Conservation (phyloP, 2,329 filamentous ascomycete genomes). For the Fusarium equiseti region DNA sequence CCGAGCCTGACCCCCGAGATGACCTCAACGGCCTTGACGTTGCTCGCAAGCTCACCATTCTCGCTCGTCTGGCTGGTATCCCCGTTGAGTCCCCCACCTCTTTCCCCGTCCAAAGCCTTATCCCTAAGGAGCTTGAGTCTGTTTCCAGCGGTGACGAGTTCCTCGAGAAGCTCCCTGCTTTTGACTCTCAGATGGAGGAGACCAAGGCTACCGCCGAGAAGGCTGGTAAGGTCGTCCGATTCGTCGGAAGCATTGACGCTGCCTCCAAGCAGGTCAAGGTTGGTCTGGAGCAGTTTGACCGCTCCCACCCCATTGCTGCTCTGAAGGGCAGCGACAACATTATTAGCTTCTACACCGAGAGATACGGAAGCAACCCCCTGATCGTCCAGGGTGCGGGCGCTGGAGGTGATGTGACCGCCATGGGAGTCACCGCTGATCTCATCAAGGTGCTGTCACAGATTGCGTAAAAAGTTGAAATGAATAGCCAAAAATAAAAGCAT, state of each 20-base stretch:
- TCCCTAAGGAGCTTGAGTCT: constrained; percentile 86
- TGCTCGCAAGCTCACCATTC: constrained; percentile 94
- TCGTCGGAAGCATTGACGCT: constrained; percentile 93
- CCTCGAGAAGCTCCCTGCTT: constrained; percentile 80
- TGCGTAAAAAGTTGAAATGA: constrained; percentile 52
- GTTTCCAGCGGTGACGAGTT: constrained; percentile 86
- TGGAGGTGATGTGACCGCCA: constrained; percentile 94
- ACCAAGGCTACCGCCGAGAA: constrained; percentile 86
- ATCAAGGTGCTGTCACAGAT: constrained; percentile 87
- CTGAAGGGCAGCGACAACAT: constrained; percentile 99
- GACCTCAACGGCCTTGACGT: constrained; percentile 91
- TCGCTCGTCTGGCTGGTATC: constrained; percentile 87
- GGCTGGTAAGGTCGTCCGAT: constrained; percentile 91
- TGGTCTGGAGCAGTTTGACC: constrained; percentile 89
- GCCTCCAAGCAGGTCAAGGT: constrained; percentile 86
- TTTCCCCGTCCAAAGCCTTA: constrained; percentile 94
- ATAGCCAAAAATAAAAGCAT: constrained; percentile 39
- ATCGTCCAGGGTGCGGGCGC: constrained; percentile 96
- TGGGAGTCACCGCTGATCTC: constrained; percentile 95
- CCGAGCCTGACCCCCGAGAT: constrained; percentile 87
- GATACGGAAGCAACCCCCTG: constrained; percentile 90
- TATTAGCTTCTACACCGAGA: constrained; percentile 97
- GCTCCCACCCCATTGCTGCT: constrained; percentile 89
- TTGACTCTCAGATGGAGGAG: constrained; percentile 90
- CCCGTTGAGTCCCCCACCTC: constrained; percentile 84